Base-by-base conservation (phyloP, 75 land plant species). In the Sequoia sempervirens region DNA sequence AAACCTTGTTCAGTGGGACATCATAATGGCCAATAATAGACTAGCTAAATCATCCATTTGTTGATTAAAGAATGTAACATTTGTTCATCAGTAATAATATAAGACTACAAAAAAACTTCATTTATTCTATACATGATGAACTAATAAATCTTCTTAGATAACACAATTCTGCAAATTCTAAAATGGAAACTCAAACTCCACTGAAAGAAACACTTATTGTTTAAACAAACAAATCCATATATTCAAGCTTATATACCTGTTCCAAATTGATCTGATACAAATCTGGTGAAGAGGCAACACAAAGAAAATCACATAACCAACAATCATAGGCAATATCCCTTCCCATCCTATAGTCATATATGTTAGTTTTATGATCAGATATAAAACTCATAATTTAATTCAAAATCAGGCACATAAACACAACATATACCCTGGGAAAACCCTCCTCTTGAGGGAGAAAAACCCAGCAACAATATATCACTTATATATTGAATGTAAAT, bases 241-340 rank as follows among this genome's bases (percentile, higher is more conserved):
- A 43, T 20, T 8, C 36, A 32, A 80, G 64, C 61, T 28, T 53
- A 80, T 64, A 34, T 70, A 96, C 99, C 96, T 97, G 99, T 85
- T 96, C 95, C 80, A 98, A 84, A 86, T 96, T 98, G 28, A 98
- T 90, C 83, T 98, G 91, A 83, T 96, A 98, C 20, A 98, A 81
- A 86, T 98, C 99, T 82, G 95, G 93, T 78, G 98, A 96, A 20
- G 99, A 98, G 69, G 99, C 99, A 75, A 97, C 95, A 88, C 96
- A 91, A 26, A 98, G 91, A 75, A 98, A 86, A 84, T 98, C 99
- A 84, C 97, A 93, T 14, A 97, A 94, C 99, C 99, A 96, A 82
- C 86, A 88, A 84, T 98, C 99, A 90, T 96, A 98, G 81, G 86
- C 89, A 58, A 98, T 84, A 82, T 96, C 99, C 81, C 99, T 92